Evolutionary conservation across 2,329 filamentous ascomycete species (phyloP).

Genomic region (Didymellaceae sp.): DNA sequence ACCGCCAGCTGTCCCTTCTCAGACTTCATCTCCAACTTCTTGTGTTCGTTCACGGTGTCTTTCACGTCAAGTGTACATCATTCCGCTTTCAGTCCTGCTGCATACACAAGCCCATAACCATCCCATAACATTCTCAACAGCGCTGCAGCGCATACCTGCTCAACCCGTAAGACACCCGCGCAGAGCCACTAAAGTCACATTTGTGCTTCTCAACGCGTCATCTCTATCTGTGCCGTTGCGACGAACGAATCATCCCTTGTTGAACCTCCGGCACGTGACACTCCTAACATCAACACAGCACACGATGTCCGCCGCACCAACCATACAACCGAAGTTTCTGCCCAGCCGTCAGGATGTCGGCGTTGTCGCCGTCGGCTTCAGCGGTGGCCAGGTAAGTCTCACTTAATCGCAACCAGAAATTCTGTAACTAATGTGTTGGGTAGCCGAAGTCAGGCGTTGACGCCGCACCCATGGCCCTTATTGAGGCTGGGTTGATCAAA

Average conservation of each 20-base stretch:
- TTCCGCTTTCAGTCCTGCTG: constrained; percentile 11
- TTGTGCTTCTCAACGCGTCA: background rate
- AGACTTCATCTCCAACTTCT: background rate
- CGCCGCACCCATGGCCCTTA: constrained; percentile 85
- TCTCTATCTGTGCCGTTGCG: background rate
- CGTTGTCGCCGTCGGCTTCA: constrained; percentile 94
- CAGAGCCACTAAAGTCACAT: background rate
- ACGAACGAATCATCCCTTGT: constrained; percentile 1
- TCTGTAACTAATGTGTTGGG: constrained; percentile 10
- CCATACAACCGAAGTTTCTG: constrained; percentile 76
- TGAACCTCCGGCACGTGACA: constrained; percentile 6
- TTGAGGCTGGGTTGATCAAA: constrained; percentile 82
- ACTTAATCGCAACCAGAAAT: background rate
- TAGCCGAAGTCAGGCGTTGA: constrained; percentile 92
- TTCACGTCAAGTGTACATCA: constrained; percentile 6
- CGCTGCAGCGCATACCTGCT: background rate
- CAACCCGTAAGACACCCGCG: background rate
- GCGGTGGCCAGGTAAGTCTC: constrained; percentile 82
- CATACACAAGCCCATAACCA: background rate
- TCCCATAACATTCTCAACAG: background rate
- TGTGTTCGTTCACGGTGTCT: constrained; percentile 5
- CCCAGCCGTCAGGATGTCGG: constrained; percentile 80
- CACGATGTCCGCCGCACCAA: constrained; percentile 62
- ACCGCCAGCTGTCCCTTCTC: constrained; percentile 21
- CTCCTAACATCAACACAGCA: constrained; percentile 1